These are phyloP conservation scores for Phytophthora foliorum DNA, from an alignment of 352 stramenopile species.

Conservation along the genomic window DNA sequence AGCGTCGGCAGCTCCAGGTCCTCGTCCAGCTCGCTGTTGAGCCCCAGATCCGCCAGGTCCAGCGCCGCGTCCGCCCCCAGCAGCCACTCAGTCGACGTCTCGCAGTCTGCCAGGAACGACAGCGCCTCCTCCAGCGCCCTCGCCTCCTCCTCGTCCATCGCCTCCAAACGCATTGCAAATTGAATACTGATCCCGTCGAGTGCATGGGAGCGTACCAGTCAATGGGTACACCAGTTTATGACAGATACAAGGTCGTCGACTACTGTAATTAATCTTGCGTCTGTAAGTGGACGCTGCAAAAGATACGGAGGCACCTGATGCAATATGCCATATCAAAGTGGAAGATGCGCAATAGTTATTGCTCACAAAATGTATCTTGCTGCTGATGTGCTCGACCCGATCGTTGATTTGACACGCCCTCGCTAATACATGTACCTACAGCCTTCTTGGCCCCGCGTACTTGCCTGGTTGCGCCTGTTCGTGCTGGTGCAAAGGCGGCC, in stretches of 20 bases:
- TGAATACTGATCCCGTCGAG: constrained; percentile 14
- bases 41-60: constrained; percentile 18
- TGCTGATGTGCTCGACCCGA: too few species aligned
- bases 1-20: constrained; percentile 36
- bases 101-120: constrained; percentile 52
- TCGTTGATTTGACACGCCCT: too few species aligned
- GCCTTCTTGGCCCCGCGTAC: not conserved
- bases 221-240: not conserved
- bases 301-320: not conserved
- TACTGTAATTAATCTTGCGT: not conserved
- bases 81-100: constrained; percentile 46
- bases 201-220: not conserved
- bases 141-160: constrained; percentile 25
- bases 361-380: not conserved
- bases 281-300: not conserved
- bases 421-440: not conserved
- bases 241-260: constrained; percentile 2
- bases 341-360: not conserved
- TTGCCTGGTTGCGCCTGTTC: not conserved
- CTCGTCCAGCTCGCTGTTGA: constrained; percentile 20
- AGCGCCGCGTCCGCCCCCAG: constrained; percentile 26
- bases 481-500: not conserved
- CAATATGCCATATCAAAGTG: not conserved
- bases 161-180: constrained; percentile 10
- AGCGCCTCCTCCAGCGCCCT: constrained; percentile 50